A percentile compares a stretch with the other conserved stretches of the same genome.
phyloP scores from a whole-genome alignment of 2,329 filamentous ascomycete genomes.

The Ascochyta viciae-villosae region DNA sequence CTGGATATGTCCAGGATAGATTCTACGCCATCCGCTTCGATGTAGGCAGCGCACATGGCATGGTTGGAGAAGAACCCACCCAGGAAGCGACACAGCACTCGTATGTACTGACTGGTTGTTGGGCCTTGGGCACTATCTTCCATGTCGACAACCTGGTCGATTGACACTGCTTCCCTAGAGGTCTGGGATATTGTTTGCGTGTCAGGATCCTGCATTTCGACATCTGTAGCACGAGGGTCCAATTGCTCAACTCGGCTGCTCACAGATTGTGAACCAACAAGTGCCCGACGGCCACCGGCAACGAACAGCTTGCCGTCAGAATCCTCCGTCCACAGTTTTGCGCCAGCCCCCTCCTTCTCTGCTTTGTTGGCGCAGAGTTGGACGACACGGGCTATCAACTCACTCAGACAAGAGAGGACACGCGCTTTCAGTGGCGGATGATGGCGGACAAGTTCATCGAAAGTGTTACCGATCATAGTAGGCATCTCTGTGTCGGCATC shows the following conservation, averaged over 20 bases:
- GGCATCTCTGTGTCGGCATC: slow-evolving; percentile 76
- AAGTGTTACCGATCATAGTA: slow-evolving; percentile 77
- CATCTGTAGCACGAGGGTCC: slow-evolving; percentile 47
- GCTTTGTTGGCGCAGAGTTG: slow-evolving; percentile 76
- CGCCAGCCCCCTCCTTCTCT: slow-evolving; percentile 73
- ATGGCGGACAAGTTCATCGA: slow-evolving; percentile 94
- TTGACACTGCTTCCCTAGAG: slow-evolving; percentile 34
- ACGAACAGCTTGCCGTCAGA: slow-evolving; percentile 65
- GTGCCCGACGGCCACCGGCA: slow-evolving; percentile 61
- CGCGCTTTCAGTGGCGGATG: slow-evolving; percentile 82
- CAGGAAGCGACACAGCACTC: slow-evolving; percentile 79
- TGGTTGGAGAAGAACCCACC: slow-evolving; percentile 77
- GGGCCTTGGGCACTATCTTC: slow-evolving; percentile 60
- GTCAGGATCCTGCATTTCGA: slow-evolving; percentile 69
- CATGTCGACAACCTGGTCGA: slow-evolving; percentile 54
- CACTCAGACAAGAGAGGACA: slow-evolving; percentile 84
- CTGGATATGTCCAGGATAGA: slow-evolving; percentile 83
- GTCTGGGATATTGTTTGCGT: slow-evolving; percentile 14
- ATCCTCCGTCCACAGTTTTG: slow-evolving; percentile 74
- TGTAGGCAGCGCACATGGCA: slow-evolving; percentile 74
- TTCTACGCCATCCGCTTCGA: slow-evolving; percentile 81
- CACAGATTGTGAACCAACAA: slow-evolving; percentile 52
- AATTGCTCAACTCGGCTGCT: slow-evolving; percentile 24
- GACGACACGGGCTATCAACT: slow-evolving; percentile 85
- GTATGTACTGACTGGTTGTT: slow-evolving; percentile 72